Evolutionary conservation across 768 basidiomycete species (phyloP).

Genomic region (Agaricus sinodeliciosus): DNA sequence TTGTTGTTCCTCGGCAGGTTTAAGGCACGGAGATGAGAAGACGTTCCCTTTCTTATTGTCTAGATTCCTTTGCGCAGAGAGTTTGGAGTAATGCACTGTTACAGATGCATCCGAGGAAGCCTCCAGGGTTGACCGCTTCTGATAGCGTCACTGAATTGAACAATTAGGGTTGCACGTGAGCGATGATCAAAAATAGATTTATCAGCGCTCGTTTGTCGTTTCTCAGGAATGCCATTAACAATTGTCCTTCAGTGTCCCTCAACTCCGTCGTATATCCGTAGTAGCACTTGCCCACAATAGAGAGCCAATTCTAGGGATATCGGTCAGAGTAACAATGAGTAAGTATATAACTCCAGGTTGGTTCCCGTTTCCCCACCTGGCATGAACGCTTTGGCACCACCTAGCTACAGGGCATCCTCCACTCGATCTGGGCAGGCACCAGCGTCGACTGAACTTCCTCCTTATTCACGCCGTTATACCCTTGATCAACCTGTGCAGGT

Average conservation of each 20-base stretch:
- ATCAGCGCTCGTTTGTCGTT: constrained; percentile 10
- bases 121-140: too few relatives aligned
- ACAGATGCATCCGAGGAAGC: too few relatives aligned
- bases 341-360: constrained; percentile 8
- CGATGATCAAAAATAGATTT: constrained; percentile 1
- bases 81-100: too few relatives aligned
- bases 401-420: constrained; percentile 44
- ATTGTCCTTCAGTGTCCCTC: constrained; percentile 14
- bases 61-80: too few relatives aligned
- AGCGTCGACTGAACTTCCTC: constrained; percentile 39
- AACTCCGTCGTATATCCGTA: constrained; percentile 7
- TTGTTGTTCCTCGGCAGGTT: too few relatives aligned
- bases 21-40: too few relatives aligned
- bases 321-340: background rate
- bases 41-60: too few relatives aligned
- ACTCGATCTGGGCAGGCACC: constrained; percentile 45
- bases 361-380: constrained; percentile 15
- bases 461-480: constrained; percentile 43
- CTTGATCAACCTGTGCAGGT: constrained; percentile 28
- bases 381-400: constrained; percentile 44
- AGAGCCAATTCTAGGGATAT: too few relatives aligned
- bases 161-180: too few relatives aligned
- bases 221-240: constrained; percentile 10
- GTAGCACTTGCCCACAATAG: too few relatives aligned
- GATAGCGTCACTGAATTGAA: too few relatives aligned